Evolutionary conservation across 768 basidiomycete species (phyloP).

Genomic region (Suillus placidus): DNA sequence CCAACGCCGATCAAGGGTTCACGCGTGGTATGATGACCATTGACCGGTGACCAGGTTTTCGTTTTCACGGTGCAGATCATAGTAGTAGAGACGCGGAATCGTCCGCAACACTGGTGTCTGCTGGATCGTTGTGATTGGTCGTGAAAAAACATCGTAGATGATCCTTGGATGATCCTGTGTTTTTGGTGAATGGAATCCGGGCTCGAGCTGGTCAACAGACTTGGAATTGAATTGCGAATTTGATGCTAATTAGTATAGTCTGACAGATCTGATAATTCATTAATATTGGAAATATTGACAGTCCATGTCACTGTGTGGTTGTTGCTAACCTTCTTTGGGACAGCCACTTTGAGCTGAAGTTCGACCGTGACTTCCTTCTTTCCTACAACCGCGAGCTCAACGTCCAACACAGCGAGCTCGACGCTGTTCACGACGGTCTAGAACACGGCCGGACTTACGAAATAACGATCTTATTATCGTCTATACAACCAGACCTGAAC

Average conservation of each 20-base stretch:
- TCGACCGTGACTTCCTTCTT: slow-evolving; percentile 3
- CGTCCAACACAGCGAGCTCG: slow-evolving; percentile 5
- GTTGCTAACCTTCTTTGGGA: slow-evolving; percentile 1
- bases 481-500: background rate
- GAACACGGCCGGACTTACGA: background rate
- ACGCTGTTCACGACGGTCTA: background rate
- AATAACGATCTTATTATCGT: background rate
- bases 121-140: slow-evolving; percentile 8
- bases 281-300: background rate
- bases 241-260: background rate
- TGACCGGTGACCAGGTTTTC: slow-evolving; percentile 4
- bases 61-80: slow-evolving; percentile 7
- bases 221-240: background rate
- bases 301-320: background rate
- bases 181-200: background rate
- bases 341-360: background rate
- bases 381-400: background rate
- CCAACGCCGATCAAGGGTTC: background rate
- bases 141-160: background rate
- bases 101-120: background rate
- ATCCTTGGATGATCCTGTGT: background rate
- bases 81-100: background rate
- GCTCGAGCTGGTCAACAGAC: background rate
- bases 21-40: background rate
- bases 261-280: slow-evolving; percentile 1